These are phyloP conservation scores for Hypoxylon sp. DNA, from an alignment of 2,329 filamentous ascomycete genomes.

Conservation along the genomic window DNA sequence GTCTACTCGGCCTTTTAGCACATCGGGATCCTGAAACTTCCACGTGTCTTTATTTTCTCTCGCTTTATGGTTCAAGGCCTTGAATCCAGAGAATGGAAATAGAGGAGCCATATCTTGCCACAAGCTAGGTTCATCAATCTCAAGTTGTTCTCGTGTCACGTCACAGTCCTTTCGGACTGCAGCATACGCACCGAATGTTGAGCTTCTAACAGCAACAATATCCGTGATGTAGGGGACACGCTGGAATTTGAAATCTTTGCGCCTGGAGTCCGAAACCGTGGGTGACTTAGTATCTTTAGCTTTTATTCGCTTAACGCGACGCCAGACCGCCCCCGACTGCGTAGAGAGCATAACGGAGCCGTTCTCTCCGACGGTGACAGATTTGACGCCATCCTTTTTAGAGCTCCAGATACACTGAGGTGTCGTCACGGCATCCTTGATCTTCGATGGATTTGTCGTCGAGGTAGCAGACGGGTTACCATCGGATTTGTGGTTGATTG, in stretches of 20 bases:
- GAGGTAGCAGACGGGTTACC: conserved; percentile 73
- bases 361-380: conserved; percentile 90
- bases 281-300: conserved; percentile 74
- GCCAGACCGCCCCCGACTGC: conserved; percentile 92
- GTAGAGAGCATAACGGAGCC: conserved; percentile 96
- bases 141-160: conserved; percentile 80
- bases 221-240: conserved; percentile 90
- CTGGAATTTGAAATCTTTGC: conserved; percentile 95
- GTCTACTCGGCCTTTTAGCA: conserved; percentile 68
- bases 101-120: conserved; percentile 82
- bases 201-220: conserved; percentile 86
- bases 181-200: conserved; percentile 89
- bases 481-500: conserved; percentile 78
- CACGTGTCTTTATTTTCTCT: conserved; percentile 58
- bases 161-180: conserved; percentile 88
- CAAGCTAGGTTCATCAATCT: conserved; percentile 75
- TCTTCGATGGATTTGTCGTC: conserved; percentile 93
- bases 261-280: conserved; percentile 67
- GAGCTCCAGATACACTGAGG: conserved; percentile 91
- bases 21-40: conserved; percentile 59
- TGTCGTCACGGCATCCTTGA: conserved; percentile 82
- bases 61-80: conserved; percentile 58
- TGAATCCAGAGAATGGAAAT: conserved; percentile 75
- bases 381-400: conserved; percentile 86
- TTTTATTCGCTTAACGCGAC: conserved; percentile 84